A percentile compares a stretch with the other conserved stretches of the same genome.
phyloP scores from a whole-genome alignment of 805 yeast species.

The Sugiyamaella americana region DNA sequence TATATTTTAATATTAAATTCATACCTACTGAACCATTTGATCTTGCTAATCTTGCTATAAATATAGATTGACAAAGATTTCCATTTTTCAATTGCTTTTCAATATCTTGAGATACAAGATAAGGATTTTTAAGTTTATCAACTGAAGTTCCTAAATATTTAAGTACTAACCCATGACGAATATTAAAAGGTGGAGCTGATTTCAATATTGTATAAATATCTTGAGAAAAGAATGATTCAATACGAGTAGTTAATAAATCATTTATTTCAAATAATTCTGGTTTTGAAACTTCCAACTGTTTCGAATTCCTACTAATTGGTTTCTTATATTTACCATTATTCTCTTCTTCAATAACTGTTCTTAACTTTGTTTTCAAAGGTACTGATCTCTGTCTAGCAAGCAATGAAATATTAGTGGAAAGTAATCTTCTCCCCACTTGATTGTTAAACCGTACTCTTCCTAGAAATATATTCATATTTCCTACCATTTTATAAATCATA shows the following conservation, averaged over 20 bases:
- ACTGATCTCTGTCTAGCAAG: not conserved
- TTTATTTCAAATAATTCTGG: constrained; percentile 1
- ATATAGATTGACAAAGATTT: constrained; percentile 13
- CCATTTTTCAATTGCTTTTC: constrained; percentile 10
- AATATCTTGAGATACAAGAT: constrained; percentile 15
- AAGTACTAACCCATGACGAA: constrained; percentile 12
- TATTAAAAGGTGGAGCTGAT: constrained; percentile 8
- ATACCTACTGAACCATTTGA: constrained; percentile 17
- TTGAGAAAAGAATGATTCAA: constrained; percentile 3
- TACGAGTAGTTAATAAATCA: not conserved
- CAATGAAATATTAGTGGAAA: too few relatives aligned
- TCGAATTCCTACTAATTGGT: not conserved
- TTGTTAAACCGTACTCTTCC: too few relatives aligned
- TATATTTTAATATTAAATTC: constrained; percentile 14
- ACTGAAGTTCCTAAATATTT: constrained; percentile 14
- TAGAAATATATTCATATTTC: too few relatives aligned
- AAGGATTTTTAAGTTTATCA: constrained; percentile 14
- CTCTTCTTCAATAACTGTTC: not conserved
- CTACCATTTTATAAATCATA: too few relatives aligned
- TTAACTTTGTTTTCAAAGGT: not conserved
- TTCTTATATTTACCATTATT: not conserved
- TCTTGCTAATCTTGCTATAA: constrained; percentile 14
- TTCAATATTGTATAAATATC: constrained; percentile 4
- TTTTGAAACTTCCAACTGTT: not conserved
- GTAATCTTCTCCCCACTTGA: too few relatives aligned